phyloP scores from a whole-genome alignment of 768 basidiomycete genomes.

The Mycena maculata region DNA sequence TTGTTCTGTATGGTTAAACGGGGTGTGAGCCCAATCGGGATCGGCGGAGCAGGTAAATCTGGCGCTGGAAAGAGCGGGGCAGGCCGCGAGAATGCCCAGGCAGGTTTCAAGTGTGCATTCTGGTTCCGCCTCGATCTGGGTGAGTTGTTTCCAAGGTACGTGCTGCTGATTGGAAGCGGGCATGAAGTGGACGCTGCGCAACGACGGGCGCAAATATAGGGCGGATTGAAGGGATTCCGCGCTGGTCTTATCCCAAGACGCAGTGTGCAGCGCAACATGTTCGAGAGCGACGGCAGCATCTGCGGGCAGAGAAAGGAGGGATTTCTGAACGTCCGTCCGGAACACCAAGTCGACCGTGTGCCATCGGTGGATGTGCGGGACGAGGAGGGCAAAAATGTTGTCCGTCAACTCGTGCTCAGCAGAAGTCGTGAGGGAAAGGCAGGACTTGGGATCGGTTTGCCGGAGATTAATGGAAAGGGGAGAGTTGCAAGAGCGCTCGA shows the following conservation, averaged over 20 bases:
- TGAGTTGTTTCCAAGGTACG: constrained; percentile 24
- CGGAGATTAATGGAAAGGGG: constrained; percentile 31
- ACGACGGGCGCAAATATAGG: constrained; percentile 20
- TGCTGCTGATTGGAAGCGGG: background rate
- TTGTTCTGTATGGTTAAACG: constrained; percentile 17
- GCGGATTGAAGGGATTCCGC: constrained; percentile 26
- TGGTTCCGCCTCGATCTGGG: constrained; percentile 13
- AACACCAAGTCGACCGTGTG: constrained; percentile 25
- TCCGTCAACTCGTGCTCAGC: constrained; percentile 30
- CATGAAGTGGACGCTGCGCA: constrained; percentile 25
- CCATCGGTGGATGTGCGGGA: constrained; percentile 29
- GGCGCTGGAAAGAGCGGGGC: constrained; percentile 18
- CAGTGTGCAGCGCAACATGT: constrained; percentile 22
- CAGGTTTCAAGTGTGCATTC: constrained; percentile 31
- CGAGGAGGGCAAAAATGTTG: constrained; percentile 25
- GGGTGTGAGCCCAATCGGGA: constrained; percentile 26
- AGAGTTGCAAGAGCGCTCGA: constrained; percentile 29
- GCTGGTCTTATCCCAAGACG: constrained; percentile 27
- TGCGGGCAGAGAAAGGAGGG: constrained; percentile 14
- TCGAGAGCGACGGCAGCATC: constrained; percentile 20
- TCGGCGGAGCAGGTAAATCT: constrained; percentile 20
- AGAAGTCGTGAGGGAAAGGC: constrained; percentile 28
- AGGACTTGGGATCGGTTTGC: constrained; percentile 33
- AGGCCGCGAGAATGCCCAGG: constrained; percentile 23
- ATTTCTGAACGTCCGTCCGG: constrained; percentile 12